Percentiles rank a stretch among this genome's conserved stretches.
These are phyloP conservation scores for Vachellia collinsii DNA, from an alignment of 306 rosid genomes.

Conservation along the genomic window DNA sequence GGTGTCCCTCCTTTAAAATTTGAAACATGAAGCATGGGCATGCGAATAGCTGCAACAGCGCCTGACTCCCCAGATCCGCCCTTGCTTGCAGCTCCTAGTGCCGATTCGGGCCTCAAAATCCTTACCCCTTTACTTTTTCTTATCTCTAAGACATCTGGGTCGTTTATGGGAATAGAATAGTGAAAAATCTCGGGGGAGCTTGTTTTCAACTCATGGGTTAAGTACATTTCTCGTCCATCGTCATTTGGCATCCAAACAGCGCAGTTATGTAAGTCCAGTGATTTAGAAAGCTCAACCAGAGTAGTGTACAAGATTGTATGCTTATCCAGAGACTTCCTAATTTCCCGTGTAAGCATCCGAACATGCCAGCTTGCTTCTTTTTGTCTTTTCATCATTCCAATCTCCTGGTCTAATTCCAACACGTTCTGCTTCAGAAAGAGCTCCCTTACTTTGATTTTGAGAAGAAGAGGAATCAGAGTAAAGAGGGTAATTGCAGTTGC, in stretches of 20 bases:
- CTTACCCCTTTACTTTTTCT: slow-evolving; percentile 57
- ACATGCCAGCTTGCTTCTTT: slow-evolving; percentile 86
- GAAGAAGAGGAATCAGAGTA: slow-evolving; percentile 73
- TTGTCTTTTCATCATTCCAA: slow-evolving; percentile 81
- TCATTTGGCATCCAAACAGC: slow-evolving; percentile 88
- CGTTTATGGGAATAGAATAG: slow-evolving; percentile 57
- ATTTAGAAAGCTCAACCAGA: slow-evolving; percentile 82
- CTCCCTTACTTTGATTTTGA: slow-evolving; percentile 78
- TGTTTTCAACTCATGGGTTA: slow-evolving; percentile 69
- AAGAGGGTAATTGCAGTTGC: slow-evolving; percentile 82
- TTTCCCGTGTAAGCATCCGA: slow-evolving; percentile 79
- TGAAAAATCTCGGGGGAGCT: slow-evolving; percentile 35
- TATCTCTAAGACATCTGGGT: slow-evolving; percentile 62
- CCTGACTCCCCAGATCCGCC: slow-evolving; percentile 58
- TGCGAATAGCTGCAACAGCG: slow-evolving; percentile 72
- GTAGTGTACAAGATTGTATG: slow-evolving; percentile 79
- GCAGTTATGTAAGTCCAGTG: slow-evolving; percentile 69
- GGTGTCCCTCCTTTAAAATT: slow-evolving; percentile 90
- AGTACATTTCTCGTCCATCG: slow-evolving; percentile 57
- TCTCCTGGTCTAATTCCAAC: slow-evolving; percentile 75
- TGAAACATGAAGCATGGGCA: slow-evolving; percentile 79
- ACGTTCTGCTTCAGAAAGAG: slow-evolving; percentile 72
- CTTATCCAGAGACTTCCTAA: slow-evolving; percentile 74
- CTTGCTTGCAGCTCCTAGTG: slow-evolving; percentile 63
- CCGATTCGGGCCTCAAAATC: slow-evolving; percentile 67